Evolutionary conservation across 2,329 filamentous ascomycete species (phyloP).

Genomic region (Alternaria burnsii): DNA sequence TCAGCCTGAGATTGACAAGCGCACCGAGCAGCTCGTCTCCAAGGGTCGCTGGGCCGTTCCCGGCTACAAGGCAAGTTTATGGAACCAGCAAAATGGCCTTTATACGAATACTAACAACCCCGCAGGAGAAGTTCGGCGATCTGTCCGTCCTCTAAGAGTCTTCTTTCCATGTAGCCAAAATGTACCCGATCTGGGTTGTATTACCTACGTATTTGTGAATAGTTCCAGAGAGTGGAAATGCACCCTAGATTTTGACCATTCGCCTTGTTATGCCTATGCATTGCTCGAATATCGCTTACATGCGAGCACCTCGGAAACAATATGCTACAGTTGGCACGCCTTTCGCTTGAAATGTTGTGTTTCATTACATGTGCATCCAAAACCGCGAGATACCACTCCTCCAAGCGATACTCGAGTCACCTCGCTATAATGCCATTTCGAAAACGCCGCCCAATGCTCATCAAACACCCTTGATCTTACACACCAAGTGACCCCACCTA

Average conservation of each 20-base stretch:
- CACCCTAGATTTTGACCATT: constrained; percentile 28
- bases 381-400: background rate
- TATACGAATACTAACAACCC: constrained; percentile 58
- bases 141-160: constrained; percentile 84
- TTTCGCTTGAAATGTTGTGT: background rate
- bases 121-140: constrained; percentile 98
- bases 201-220: constrained; percentile 53
- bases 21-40: constrained; percentile 91
- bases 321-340: background rate
- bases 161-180: constrained; percentile 36
- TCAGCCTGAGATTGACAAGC: constrained; percentile 96
- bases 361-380: constrained; percentile 6
- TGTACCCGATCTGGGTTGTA: constrained; percentile 49
- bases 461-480: background rate
- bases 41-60: constrained; percentile 99
- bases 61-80: constrained; percentile 88
- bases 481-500: background rate
- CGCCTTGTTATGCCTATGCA: background rate
- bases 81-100: background rate
- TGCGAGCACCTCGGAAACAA: background rate
- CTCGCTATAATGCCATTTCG: constrained; percentile 3
- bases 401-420: constrained; percentile 1
- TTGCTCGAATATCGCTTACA: background rate
- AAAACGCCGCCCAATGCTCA: constrained; percentile 19
- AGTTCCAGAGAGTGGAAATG: constrained; percentile 46